Percentiles rank a stretch among this genome's conserved stretches.
These are phyloP conservation scores for Fusarium goolgardi DNA, from an alignment of 2,329 filamentous ascomycete genomes.

Conservation along the genomic window DNA sequence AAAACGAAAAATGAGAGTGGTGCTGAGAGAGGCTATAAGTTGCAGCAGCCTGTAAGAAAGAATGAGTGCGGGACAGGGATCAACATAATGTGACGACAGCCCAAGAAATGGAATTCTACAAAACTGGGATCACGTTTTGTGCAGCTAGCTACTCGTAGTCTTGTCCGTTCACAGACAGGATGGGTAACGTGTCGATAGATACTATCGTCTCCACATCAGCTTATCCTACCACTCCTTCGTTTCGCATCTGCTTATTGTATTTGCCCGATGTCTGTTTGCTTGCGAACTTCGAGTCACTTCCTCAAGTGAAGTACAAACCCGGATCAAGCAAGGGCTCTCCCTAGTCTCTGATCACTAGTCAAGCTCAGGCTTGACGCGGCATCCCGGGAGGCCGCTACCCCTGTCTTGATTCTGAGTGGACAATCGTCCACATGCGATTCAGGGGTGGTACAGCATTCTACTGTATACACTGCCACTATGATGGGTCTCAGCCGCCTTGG, in stretches of 20 bases:
- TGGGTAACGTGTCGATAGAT: slow-evolving; percentile 35
- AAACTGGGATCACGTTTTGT: slow-evolving; percentile 31
- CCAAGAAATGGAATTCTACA: slow-evolving; percentile 25
- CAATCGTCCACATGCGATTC: slow-evolving; percentile 25
- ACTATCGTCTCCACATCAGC: slow-evolving; percentile 35
- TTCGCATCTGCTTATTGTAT: slow-evolving; percentile 5
- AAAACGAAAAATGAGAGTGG: slow-evolving; percentile 18
- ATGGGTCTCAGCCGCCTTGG: slow-evolving; percentile 22
- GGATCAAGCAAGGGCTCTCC: slow-evolving; percentile 18
- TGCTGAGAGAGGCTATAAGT: slow-evolving; percentile 11
- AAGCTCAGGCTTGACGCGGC: slow-evolving; percentile 27
- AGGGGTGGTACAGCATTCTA: slow-evolving; percentile 25
- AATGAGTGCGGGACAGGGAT: slow-evolving; percentile 16
- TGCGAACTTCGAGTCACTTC: slow-evolving; percentile 19
- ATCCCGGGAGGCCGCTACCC: slow-evolving; percentile 32
- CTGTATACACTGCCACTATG: slow-evolving; percentile 11
- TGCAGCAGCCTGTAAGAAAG: slow-evolving; percentile 7
- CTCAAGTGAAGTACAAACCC: slow-evolving; percentile 20
- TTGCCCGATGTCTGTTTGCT: slow-evolving; percentile 16
- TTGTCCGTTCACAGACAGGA: slow-evolving; percentile 10
- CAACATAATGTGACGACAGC: slow-evolving; percentile 29
- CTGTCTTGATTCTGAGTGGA: slow-evolving; percentile 31
- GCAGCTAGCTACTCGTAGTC: slow-evolving; percentile 18
- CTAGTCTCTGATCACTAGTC: slow-evolving; percentile 12
- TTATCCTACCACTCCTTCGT: slow-evolving; percentile 20